Base-by-base conservation (phyloP, 164 flowering plant species). In the Tetrastigma voinierianum region DNA sequence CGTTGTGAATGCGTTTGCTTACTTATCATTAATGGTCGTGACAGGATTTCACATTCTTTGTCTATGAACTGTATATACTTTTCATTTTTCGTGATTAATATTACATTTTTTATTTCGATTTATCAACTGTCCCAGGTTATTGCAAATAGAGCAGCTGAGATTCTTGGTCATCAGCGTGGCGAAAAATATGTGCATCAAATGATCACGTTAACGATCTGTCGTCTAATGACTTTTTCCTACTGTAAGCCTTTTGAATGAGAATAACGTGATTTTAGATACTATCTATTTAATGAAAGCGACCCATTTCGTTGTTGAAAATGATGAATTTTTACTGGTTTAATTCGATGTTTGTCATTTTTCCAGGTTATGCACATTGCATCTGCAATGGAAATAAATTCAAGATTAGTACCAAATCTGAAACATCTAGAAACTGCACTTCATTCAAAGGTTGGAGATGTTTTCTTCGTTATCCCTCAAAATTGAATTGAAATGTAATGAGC, bases 361-460 rank as follows among this genome's bases (percentile, higher is more conserved):
- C 76, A 95, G 99, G 99, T 92, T 51, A 95, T 95, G 98, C 98
- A 95, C 79, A 95, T 95, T 77, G 97, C 98, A 49, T 96, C 97
- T 61, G 97, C 90, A 62, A 81, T 76, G n/a, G 97, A 95, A 77
- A 83, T 88, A 54, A 92, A 95, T 72, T 81, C 89, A 59, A 83
- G 89, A 77, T 80, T 90, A 62, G 63, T 95, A 24, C 99, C 99
- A 44, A 90, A 80, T 46, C 72, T 95, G 88, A 89, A 86, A 71
- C 82, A 74, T 64, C 79, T 95, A 52, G 97, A 90, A 64, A 58
- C 84, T 57, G 65, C 97, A 32, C 76, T 95, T 17, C 74, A 87
- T n/a, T 73, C 93, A 52, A 95, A 95, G 96, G 99, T 90, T 63
- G 40, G 64, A 18, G 32, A 51, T 21, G 2, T 19, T 61, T n/a